phyloP scores from a whole-genome alignment of 352 stramenopile species.

The Pythium dissimile region DNA sequence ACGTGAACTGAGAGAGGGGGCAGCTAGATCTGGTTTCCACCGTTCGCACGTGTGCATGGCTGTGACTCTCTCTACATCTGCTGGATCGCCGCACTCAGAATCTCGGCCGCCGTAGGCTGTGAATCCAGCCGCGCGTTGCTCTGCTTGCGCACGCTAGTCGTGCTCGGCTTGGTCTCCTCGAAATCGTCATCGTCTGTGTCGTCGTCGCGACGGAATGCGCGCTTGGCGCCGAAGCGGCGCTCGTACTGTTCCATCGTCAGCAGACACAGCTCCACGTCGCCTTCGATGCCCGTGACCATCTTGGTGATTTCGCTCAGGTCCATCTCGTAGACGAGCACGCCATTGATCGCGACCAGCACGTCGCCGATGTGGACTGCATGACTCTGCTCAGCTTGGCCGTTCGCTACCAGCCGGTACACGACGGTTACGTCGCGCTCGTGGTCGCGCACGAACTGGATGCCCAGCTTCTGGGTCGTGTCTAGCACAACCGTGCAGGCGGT shows the following conservation, averaged over 20 bases:
- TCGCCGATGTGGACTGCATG: constrained; percentile 54
- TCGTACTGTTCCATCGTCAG: constrained; percentile 74
- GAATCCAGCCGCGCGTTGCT: neutral
- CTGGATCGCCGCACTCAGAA: neutral
- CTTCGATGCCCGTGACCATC: constrained; percentile 61
- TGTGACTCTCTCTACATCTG: too few relatives aligned
- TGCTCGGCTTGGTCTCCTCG: neutral
- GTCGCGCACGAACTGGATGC: constrained; percentile 73
- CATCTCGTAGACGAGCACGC: constrained; percentile 79
- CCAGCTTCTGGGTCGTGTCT: constrained; percentile 59
- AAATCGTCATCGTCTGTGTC: constrained; percentile 15
- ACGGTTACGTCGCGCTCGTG: constrained; percentile 45
- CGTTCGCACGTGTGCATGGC: too few relatives aligned
- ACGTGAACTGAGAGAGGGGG: neutral
- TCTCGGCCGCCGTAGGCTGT: neutral
- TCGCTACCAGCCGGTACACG: constrained; percentile 47
- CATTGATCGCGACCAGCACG: constrained; percentile 80
- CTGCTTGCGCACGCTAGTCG: neutral
- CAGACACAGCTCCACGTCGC: constrained; percentile 78
- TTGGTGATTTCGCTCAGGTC: constrained; percentile 71
- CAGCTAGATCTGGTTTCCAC: neutral
- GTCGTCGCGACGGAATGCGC: constrained; percentile 14
- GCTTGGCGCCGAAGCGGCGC: constrained; percentile 46
- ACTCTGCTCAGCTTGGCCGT: constrained; percentile 66
- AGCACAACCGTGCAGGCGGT: constrained; percentile 80